Evolutionary conservation across 2,329 filamentous ascomycete species (phyloP).

Genomic region (Hypoxylon sp.): DNA sequence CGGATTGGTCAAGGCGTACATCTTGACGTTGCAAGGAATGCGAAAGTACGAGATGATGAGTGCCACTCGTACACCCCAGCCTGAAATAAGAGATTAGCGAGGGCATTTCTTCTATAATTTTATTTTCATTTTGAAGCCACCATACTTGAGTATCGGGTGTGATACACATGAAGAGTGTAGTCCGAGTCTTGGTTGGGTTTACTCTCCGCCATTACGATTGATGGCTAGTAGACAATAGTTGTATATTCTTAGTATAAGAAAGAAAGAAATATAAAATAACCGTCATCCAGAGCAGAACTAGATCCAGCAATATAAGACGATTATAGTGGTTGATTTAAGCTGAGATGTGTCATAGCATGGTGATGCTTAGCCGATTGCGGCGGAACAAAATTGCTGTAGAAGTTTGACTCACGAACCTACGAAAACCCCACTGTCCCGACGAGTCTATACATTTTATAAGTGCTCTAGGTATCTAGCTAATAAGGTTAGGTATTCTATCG

Average conservation of each 20-base stretch:
- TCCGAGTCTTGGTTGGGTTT: constrained; percentile 10
- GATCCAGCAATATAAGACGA: too few relatives aligned
- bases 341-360: not conserved
- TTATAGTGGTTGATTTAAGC: not conserved
- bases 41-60: constrained; percentile 54
- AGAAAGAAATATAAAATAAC: too few relatives aligned
- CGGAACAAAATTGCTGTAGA: too few relatives aligned
- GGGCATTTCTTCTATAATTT: not conserved
- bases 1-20: constrained; percentile 46
- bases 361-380: constrained; percentile 27
- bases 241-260: too few relatives aligned
- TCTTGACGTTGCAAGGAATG: constrained; percentile 54
- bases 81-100: constrained; percentile 21
- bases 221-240: too few relatives aligned
- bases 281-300: too few relatives aligned
- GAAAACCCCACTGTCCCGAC: constrained; percentile 10
- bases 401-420: constrained; percentile 17
- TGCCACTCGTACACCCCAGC: constrained; percentile 38
- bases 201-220: constrained; percentile 25
- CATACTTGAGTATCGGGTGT: constrained; percentile 40
- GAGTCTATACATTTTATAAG: too few relatives aligned
- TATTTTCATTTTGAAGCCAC: not conserved
- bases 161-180: constrained; percentile 36
- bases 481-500: too few relatives aligned
- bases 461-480: too few relatives aligned